Conservation (phyloP, 768 basidiomycete genomes). For the Pleurotus sapidus region DNA sequence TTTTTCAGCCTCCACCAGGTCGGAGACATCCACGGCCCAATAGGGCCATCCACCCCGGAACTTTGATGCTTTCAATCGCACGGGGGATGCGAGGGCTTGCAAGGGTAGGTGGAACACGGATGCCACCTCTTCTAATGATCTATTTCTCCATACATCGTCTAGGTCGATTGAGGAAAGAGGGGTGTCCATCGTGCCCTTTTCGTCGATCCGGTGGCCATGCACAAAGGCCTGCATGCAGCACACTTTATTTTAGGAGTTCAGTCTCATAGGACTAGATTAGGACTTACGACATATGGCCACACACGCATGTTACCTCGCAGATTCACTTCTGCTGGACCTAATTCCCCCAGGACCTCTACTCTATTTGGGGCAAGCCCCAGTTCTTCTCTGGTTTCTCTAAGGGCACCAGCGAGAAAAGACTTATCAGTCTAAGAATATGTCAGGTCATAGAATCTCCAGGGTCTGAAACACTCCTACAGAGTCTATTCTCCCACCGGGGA, state of each 20-base stretch:
- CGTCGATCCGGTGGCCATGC: conserved; percentile 16
- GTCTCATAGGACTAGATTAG: not conserved
- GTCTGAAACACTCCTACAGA: conserved; percentile 32
- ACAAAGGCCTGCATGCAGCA: conserved; percentile 35
- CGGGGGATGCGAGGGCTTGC: conserved; percentile 40
- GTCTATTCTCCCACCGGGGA: conserved; percentile 73
- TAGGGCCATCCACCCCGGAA: conserved; percentile 62
- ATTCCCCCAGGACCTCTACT: conserved; percentile 63
- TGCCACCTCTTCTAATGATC: conserved; percentile 65
- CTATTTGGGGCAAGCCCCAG: conserved; percentile 57
- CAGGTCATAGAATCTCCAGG: conserved; percentile 8
- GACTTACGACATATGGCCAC: conserved; percentile 75
- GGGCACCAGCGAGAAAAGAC: conserved; percentile 57
- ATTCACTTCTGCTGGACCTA: conserved; percentile 61
- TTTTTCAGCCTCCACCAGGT: conserved; percentile 36
- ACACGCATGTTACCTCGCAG: conserved; percentile 58
- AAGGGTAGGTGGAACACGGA: conserved; percentile 72
- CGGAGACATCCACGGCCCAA: conserved; percentile 66
- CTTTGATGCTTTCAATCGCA: conserved; percentile 44
- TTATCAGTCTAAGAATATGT: conserved; percentile 35
- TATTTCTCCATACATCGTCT: conserved; percentile 34
- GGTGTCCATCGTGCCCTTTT: conserved; percentile 27
- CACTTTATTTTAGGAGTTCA: too few relatives aligned
- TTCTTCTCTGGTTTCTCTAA: conserved; percentile 77
- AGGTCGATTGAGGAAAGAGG: conserved; percentile 64